Base-by-base conservation (phyloP, 371 early-diverging fungal species). In the Mucor indicus region DNA sequence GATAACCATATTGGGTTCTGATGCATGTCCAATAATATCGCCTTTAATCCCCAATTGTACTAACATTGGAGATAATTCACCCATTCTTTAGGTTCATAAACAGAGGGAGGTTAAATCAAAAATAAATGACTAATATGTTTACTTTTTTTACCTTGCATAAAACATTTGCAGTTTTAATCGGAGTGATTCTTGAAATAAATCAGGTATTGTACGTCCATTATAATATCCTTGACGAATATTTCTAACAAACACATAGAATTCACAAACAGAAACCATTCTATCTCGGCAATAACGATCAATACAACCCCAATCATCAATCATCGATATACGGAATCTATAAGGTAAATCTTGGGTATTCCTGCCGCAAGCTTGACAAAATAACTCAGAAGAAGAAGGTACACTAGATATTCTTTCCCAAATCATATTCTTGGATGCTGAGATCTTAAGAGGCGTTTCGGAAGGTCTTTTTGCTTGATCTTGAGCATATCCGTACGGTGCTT, bases 211-310 rank as follows among this genome's bases (percentile, higher is more conserved):
- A 21, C 93, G 83, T 36, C 80, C 79, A 33, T 82, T 76, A 62
- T 89, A 93, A 25, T 90, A 79, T 1, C 96, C 93, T 49, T 90
- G 87, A 31, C 88, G 81, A 23, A 95, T 67, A 53, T 92, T 89
- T 44, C 93, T 85, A 35, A 93, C 83, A 69, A 96, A 95, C 15
- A 83, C 80, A 64, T 91, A 96, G 53, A 94, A 96, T 62, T 96
- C 96, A 59, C 91, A 89, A 11, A 85, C 92, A 11, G 95, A 86
- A 5, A 95, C 90, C 16, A 96, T 51, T 6, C 94, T 75, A 65
- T 93, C 94, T 12, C 94, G 85, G 60, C 96, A 96, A 43, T 77
- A 79, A 2, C 77, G 72, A 57, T 95, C 95, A 43, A 96, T 86
- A 32, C 90, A 90, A 10, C 81, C 80, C 92, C 93, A 93, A 13